A percentile compares a stretch with the other conserved stretches of the same genome.
Conservation (phyloP, 306 rosid species). For the Crotalaria pallida region DNA sequence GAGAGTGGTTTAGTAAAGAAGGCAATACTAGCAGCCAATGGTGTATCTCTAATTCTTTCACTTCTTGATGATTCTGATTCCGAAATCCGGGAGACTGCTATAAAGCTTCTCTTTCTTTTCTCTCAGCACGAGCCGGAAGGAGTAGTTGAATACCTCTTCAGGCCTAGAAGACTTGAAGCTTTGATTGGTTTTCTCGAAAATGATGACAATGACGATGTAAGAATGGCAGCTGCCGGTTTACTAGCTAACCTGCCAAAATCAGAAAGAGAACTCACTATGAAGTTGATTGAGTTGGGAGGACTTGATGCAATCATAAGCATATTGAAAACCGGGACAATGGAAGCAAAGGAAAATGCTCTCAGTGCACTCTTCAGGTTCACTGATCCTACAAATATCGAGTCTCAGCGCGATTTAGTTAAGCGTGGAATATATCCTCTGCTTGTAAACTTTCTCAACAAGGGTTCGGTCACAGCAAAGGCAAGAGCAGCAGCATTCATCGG, state of each 20-base stretch:
- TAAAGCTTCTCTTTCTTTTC: conserved; percentile 65
- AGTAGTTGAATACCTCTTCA: conserved; percentile 74
- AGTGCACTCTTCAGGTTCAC: conserved; percentile 87
- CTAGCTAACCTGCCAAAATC: conserved; percentile 79
- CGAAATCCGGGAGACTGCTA: conserved; percentile 56
- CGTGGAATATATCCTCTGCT: conserved; percentile 68
- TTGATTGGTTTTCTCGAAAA: conserved; percentile 72
- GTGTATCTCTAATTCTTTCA: conserved; percentile 61
- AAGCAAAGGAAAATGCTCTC: conserved; percentile 82
- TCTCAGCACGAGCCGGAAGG: conserved; percentile 82
- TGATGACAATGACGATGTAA: conserved; percentile 52
- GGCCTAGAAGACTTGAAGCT: conserved; percentile 85
- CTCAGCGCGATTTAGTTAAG: conserved; percentile 58
- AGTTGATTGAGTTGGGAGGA: conserved; percentile 59
- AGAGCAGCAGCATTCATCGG: conserved; percentile 85
- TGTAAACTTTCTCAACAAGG: conserved; percentile 45
- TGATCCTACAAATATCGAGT: conserved; percentile 59
- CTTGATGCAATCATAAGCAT: conserved; percentile 65
- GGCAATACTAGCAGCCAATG: conserved; percentile 62
- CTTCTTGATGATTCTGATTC: conserved; percentile 73
- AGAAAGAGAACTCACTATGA: conserved; percentile 50
- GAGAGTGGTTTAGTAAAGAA: conserved; percentile 66
- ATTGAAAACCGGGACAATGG: conserved; percentile 50
- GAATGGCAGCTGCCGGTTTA: conserved; percentile 82
- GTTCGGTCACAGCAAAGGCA: conserved; percentile 71